Percentiles rank a stretch among this genome's conserved stretches.
phyloP scores from a whole-genome alignment of 2,329 filamentous ascomycete genomes.

The Rosellinia necatrix region DNA sequence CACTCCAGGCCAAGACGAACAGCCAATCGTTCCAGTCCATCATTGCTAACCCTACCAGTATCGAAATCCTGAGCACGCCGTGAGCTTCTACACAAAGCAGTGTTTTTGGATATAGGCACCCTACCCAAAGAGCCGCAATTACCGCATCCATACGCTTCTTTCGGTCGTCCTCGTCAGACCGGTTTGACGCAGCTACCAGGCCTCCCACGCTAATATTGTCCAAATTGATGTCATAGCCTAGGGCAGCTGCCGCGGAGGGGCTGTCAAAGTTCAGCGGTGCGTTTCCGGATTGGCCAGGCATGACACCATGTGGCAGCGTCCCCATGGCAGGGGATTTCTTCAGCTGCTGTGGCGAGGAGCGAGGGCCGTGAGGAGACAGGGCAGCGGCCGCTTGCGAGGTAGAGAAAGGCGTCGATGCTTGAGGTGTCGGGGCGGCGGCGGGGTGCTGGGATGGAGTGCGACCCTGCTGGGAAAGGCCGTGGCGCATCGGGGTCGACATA shows the following conservation, averaged over 20 bases:
- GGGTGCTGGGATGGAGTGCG: slow-evolving; percentile 54
- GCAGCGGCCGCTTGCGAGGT: slow-evolving; percentile 58
- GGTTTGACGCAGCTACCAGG: slow-evolving; percentile 47
- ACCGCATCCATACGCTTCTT: slow-evolving; percentile 59
- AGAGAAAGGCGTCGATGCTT: slow-evolving; percentile 70
- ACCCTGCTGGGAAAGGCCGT: slow-evolving; percentile 55
- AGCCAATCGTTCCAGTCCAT: slow-evolving; percentile 73
- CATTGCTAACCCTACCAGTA: slow-evolving; percentile 72
- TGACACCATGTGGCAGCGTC: slow-evolving; percentile 48
- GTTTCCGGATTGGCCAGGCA: slow-evolving; percentile 53
- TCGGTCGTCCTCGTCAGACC: slow-evolving; percentile 59
- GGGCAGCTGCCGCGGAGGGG: slow-evolving; percentile 65
- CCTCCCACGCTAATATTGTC: slow-evolving; percentile 56
- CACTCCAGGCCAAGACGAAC: slow-evolving; percentile 69
- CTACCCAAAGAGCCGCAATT: slow-evolving; percentile 55
- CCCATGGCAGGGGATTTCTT: slow-evolving; percentile 64
- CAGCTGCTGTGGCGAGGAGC: slow-evolving; percentile 67
- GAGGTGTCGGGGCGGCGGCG: slow-evolving; percentile 62
- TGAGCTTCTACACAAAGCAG: too few relatives aligned
- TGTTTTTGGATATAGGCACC: too few relatives aligned
- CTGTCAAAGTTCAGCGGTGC: slow-evolving; percentile 65
- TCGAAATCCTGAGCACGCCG: slow-evolving; percentile 31
- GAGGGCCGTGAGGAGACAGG: slow-evolving; percentile 61
- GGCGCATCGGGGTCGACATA: slow-evolving; percentile 45
- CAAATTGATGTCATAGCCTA: slow-evolving; percentile 61